phyloP scores from a whole-genome alignment of 2,329 filamentous ascomycete genomes.

The Colletotrichum sp. region DNA sequence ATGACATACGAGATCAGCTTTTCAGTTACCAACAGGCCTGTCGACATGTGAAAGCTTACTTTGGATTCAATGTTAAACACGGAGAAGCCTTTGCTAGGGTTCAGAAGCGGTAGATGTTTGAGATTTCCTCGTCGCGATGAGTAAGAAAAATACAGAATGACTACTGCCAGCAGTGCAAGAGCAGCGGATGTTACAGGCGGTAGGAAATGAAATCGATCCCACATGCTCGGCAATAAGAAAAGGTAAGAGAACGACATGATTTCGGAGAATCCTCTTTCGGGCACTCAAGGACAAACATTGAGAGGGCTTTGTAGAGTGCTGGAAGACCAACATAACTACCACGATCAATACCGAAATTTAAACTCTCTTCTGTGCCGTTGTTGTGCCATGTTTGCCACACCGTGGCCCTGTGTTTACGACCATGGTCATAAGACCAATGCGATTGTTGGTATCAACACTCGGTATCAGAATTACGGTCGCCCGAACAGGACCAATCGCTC shows the following conservation, averaged over 20 bases:
- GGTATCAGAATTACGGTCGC: background rate
- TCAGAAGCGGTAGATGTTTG: background rate
- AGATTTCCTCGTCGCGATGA: background rate
- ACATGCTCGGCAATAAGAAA: background rate
- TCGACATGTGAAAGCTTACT: background rate
- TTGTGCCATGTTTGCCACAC: background rate
- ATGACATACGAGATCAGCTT: background rate
- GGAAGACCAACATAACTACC: fast-evolving
- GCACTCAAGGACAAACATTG: background rate
- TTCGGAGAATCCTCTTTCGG: background rate
- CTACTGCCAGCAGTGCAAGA: fast-evolving
- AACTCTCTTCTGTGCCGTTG: fast-evolving
- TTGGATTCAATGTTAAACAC: background rate
- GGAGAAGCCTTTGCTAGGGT: background rate
- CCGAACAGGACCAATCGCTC: fast-evolving
- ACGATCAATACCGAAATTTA: background rate
- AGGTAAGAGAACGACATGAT: background rate
- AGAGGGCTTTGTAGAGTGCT: background rate
- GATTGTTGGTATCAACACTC: no score
- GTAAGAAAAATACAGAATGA: background rate
- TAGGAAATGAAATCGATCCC: background rate
- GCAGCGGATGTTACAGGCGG: fast-evolving
- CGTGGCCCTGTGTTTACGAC: fast-evolving
- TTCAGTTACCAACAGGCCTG: fast-evolving
- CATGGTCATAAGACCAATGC: background rate